Evolutionary conservation across 73 alveolate species (phyloP).

Genomic region (Paramecium primaurelia): DNA sequence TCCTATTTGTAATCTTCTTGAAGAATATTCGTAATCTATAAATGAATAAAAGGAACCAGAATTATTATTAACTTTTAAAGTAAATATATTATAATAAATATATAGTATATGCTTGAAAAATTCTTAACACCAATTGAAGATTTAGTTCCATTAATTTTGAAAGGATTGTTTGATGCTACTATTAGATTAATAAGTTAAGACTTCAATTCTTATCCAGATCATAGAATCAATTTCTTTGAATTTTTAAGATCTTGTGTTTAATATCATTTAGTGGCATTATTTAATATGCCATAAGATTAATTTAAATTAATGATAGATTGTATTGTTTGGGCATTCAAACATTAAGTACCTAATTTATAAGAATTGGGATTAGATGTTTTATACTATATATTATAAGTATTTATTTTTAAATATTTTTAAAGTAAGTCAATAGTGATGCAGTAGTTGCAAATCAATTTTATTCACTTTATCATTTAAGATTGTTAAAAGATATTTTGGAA

Average conservation of each 20-base stretch:
- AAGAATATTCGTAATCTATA: slow-evolving; percentile 80
- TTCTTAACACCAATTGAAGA: slow-evolving; percentile 74
- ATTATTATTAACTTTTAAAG: slow-evolving; percentile 84
- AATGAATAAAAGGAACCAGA: slow-evolving; percentile 96
- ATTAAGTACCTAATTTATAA: slow-evolving; percentile 77
- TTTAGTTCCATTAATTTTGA: slow-evolving; percentile 78
- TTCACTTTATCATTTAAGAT: slow-evolving; percentile 59
- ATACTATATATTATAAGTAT: slow-evolving; percentile 67
- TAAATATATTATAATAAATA: slow-evolving; percentile 8
- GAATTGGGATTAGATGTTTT: slow-evolving; percentile 94
- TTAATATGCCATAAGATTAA: slow-evolving; percentile 77
- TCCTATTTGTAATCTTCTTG: slow-evolving; percentile 73
- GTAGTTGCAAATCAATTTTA: slow-evolving; percentile 2
- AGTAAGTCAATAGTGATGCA: neutral
- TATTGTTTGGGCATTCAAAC: slow-evolving; percentile 90
- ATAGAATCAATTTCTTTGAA: slow-evolving; percentile 88
- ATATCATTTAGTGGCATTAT: slow-evolving; percentile 81
- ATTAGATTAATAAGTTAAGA: slow-evolving; percentile 88
- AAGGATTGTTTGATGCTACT: slow-evolving; percentile 77
- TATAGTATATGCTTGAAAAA: slow-evolving; percentile 64
- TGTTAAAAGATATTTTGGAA: slow-evolving; percentile 66
- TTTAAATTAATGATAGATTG: slow-evolving; percentile 91
- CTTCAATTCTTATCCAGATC: slow-evolving; percentile 91
- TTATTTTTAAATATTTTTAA: neutral
- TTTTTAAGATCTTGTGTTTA: slow-evolving; percentile 80